Conservation (phyloP, 176 grass and related monocot species). For the Aegilops longissima region DNA sequence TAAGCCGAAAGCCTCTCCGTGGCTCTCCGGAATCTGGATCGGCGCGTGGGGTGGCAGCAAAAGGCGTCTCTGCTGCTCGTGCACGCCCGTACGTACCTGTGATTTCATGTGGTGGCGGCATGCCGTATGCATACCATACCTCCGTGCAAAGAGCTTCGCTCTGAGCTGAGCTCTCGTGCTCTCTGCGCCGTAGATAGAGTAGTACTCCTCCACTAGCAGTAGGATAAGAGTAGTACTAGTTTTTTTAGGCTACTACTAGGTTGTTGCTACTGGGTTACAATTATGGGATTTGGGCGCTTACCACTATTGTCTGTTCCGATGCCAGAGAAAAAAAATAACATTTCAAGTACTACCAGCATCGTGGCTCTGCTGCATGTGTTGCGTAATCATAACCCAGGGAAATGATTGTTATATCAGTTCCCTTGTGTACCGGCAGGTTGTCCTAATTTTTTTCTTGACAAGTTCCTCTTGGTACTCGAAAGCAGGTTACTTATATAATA, state of each 20-base stretch:
- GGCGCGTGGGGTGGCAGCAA: background rate
- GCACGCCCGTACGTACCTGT: constrained; percentile 36
- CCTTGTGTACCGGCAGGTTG: background rate
- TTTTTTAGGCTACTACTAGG: background rate
- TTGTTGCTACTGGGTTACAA: background rate
- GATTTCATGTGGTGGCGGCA: constrained; percentile 45
- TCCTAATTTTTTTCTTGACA: background rate
- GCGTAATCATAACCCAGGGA: background rate
- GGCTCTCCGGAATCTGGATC: constrained; percentile 9
- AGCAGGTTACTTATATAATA: background rate
- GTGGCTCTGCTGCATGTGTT: constrained; percentile 13
- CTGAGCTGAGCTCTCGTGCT: background rate
- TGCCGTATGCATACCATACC: background rate
- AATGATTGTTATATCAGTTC: background rate
- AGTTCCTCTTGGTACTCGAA: background rate
- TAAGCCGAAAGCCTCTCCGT: background rate
- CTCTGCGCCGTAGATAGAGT: background rate
- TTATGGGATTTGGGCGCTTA: constrained; percentile 19
- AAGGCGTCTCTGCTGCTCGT: background rate
- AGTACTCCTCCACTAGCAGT: background rate
- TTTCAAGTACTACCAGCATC: constrained; percentile 27
- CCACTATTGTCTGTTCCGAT: background rate
- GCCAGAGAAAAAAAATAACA: background rate
- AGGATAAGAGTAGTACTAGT: background rate
- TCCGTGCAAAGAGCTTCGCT: background rate